These are phyloP conservation scores for Rusavskia elegans DNA, from an alignment of 495 filamentous ascomycete species.

Conservation along the genomic window DNA sequence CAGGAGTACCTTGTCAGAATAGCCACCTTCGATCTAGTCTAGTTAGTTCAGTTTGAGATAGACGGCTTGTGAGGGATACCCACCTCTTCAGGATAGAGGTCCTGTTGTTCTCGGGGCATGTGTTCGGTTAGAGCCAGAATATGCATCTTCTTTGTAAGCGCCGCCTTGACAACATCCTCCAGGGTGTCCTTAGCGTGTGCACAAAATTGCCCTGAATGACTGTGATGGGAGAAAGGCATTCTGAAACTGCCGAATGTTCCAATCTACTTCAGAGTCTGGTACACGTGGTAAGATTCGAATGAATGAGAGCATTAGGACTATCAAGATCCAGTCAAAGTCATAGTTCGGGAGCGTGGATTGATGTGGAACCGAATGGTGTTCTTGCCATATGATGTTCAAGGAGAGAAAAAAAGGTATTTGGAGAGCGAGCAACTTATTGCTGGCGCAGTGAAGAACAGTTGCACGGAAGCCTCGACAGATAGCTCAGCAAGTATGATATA, in stretches of 20 bases:
- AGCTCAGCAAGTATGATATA: no score
- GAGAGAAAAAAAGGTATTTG: no score
- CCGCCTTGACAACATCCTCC: slow-evolving; percentile 66
- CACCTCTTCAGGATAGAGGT: slow-evolving; percentile 94
- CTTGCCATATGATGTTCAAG: no score
- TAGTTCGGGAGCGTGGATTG: no score
- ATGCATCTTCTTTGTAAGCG: slow-evolving; percentile 62
- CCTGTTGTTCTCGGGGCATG: slow-evolving; percentile 65
- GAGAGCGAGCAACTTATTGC: no score
- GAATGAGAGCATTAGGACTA: background rate
- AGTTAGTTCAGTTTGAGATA: background rate
- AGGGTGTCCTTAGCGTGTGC: slow-evolving; percentile 72
- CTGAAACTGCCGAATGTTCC: no score
- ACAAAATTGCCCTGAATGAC: slow-evolving; percentile 96
- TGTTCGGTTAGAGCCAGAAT: slow-evolving; percentile 91
- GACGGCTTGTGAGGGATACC: background rate
- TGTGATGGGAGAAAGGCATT: slow-evolving; percentile 98
- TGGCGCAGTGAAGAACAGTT: no score
- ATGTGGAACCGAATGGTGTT: no score
- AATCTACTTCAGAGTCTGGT: background rate
- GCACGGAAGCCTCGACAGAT: no score
- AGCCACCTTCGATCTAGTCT: slow-evolving; percentile 23
- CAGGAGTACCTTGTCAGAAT: slow-evolving; percentile 23
- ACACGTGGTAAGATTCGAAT: no score
- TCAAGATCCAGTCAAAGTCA: no score